Conservation (phyloP, 2,329 filamentous ascomycete species). For the Hypoxylon sp. region DNA sequence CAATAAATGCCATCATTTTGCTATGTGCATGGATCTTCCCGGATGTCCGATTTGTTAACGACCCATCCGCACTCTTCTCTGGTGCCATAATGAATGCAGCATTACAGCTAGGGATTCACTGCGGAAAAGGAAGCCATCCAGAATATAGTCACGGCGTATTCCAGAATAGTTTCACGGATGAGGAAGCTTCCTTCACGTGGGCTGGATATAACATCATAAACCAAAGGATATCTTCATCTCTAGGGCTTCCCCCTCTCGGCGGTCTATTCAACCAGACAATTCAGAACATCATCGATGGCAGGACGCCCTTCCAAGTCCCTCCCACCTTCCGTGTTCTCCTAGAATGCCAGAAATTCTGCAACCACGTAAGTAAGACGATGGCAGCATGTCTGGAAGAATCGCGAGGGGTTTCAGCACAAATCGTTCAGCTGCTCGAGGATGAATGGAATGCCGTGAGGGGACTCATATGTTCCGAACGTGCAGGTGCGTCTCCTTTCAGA, state of each 20-base stretch:
- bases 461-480: conserved; percentile 62
- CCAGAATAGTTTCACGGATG: conserved; percentile 63
- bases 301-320: conserved; percentile 59
- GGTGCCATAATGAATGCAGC: conserved; percentile 64
- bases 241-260: conserved; percentile 64
- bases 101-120: conserved; percentile 66
- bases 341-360: conserved; percentile 67
- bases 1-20: conserved; percentile 67
- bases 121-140: conserved; percentile 65
- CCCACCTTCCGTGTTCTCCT: conserved; percentile 63
- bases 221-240: conserved; percentile 63
- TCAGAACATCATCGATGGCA: conserved; percentile 62
- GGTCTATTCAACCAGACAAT: conserved; percentile 65
- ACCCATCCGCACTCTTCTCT: conserved; percentile 65
- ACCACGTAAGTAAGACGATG: conserved; percentile 65
- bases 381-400: conserved; percentile 63
- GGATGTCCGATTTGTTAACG: conserved; percentile 65
- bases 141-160: conserved; percentile 64
- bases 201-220: conserved; percentile 67
- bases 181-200: conserved; percentile 69
- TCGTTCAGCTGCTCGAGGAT: conserved; percentile 66
- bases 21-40: conserved; percentile 68
- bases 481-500: conserved; percentile 56
- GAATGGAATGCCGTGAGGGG: conserved; percentile 66
- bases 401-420: conserved; percentile 62